These are phyloP conservation scores for Saccharomycopsis amapae DNA, from an alignment of 805 yeast species.

Conservation along the genomic window DNA sequence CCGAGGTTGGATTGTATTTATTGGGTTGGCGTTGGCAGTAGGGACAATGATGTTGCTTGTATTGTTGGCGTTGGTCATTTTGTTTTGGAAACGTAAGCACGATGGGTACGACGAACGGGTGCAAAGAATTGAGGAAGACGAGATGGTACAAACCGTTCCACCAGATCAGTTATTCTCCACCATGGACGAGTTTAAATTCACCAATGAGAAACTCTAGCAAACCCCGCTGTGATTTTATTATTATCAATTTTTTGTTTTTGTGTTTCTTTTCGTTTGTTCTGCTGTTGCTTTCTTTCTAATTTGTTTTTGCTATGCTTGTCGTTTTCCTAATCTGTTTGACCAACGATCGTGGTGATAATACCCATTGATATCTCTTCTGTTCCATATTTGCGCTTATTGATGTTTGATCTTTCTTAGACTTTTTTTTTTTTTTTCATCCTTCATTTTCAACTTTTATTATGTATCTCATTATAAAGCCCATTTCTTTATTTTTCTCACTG, in stretches of 20 bases:
- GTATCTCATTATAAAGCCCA: too few species aligned
- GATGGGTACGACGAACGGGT: conserved; percentile 38
- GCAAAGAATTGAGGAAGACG: conserved; percentile 53
- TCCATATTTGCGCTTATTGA: too few species aligned
- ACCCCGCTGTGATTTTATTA: not conserved
- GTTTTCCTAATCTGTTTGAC: too few species aligned
- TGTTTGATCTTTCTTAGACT: too few species aligned
- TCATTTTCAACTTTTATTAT: too few species aligned
- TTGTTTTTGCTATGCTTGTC: not conserved
- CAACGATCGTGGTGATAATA: too few species aligned
- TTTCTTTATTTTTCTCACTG: too few species aligned
- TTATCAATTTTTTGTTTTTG: too few species aligned
- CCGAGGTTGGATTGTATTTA: conserved; percentile 60
- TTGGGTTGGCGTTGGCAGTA: conserved; percentile 60
- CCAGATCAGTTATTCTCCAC: conserved; percentile 43
- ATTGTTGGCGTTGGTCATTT: conserved; percentile 31
- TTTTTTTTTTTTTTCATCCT: too few species aligned
- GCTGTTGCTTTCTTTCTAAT: not conserved
- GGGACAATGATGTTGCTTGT: conserved; percentile 40
- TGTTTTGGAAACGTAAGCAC: conserved; percentile 32
- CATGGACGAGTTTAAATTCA: conserved; percentile 21
- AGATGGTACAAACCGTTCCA: conserved; percentile 56
- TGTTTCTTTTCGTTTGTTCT: too few species aligned
- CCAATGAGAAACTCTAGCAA: conserved; percentile 3
- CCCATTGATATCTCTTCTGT: too few species aligned